phyloP scores from a whole-genome alignment of 345 rosid species.

The Excoecaria cochinchinensis region DNA sequence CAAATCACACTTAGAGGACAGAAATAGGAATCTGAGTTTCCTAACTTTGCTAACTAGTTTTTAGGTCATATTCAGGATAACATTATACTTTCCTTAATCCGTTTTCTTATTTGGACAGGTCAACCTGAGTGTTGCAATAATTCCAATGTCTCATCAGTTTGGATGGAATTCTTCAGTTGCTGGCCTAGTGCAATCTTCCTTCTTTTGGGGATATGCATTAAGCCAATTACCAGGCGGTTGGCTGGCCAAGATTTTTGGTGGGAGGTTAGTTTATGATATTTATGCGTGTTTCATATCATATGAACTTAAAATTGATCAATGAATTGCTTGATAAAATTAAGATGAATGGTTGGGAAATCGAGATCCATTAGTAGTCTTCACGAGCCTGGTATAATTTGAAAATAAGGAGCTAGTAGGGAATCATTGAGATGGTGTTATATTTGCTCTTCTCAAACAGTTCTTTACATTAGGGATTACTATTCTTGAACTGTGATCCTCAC shows the following conservation, averaged over 20 bases:
- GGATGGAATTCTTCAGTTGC: conserved; percentile 89
- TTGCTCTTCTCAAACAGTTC: conserved; percentile 1
- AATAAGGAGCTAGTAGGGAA: neutral
- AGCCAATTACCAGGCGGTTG: conserved; percentile 96
- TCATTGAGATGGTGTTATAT: neutral
- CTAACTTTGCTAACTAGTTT: neutral
- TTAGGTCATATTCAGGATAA: neutral
- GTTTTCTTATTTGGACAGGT: conserved; percentile 49
- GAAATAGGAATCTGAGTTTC: neutral
- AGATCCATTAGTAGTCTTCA: neutral
- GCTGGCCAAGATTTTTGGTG: conserved; percentile 90
- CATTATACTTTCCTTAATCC: neutral
- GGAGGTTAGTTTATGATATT: conserved; percentile 57
- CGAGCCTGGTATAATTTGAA: neutral
- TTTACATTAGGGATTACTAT: neutral
- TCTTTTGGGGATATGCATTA: conserved; percentile 96
- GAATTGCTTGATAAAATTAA: neutral
- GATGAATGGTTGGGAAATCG: neutral
- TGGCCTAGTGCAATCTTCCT: conserved; percentile 89
- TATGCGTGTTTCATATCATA: conserved; percentile 2
- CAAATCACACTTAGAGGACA: neutral
- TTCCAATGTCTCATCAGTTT: conserved; percentile 93
- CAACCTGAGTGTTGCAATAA: conserved; percentile 90
- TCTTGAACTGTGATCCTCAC: too few relatives aligned
- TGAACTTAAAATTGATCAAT: neutral